Base-by-base conservation (phyloP, 805 yeast genomes). In the Candida chauliodis region DNA sequence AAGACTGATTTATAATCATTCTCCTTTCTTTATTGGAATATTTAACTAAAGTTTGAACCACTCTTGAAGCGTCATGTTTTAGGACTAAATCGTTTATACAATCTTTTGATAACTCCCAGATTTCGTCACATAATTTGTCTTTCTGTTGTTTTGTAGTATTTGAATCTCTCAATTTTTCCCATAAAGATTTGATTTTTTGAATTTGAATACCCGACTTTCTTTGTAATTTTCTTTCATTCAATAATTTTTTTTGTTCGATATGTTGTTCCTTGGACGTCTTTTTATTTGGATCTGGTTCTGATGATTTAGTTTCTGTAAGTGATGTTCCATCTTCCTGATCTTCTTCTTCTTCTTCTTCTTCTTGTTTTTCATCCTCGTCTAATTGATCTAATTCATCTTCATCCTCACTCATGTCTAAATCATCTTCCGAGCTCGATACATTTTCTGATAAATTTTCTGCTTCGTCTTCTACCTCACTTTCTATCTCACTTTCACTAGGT, bases 11-110 rank as follows among this genome's bases (percentile, higher is more conserved):
- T 45, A 91, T 79, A 17, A 69, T 69, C 18, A 78, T 82, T 65
- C 96, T 79, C 66, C 89, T 79, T 36, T 80, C 86, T 54, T 82
- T 86, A 26, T 84, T 70, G 9, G 93, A 81, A 58, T 85, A 88
- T 60, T 91, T 91, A 44, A 91, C 81, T 49, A 91, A 74, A 1
- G 97, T 89, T 65, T 91, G 99, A 29, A 91, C 95, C 40, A 91
- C 91, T 67, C 99, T 78, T 17, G 96, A 87, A 8, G 97, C 91
- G 70, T 91, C 98, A 58, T 91, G 99, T 69, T 93, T 89, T 66
- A 91, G 61, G 23, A 91, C 96, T 48, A 91, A 73, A 52, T 91
- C 97, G 45, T 77, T 76, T 40, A 89, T 74, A 37, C 81, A 79
- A 52, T 83, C 88, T 52, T 84, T 78, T 36, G 95, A 71, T 44